Percentiles rank a stretch among this genome's conserved stretches.
phyloP scores from a whole-genome alignment of 305 asterid species.

The Solanum hybrid region DNA sequence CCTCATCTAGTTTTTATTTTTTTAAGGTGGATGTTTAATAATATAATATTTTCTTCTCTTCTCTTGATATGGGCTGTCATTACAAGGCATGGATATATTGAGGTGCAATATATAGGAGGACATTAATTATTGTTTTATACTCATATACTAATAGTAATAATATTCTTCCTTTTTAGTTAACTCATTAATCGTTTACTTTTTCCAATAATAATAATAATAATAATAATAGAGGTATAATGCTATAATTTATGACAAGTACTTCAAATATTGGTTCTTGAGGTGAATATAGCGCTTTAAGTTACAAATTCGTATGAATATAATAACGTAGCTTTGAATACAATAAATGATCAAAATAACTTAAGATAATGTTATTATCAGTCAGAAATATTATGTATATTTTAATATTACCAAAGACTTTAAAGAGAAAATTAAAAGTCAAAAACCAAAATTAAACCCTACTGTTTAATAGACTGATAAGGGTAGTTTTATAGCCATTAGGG shows the following conservation, averaged over 20 bases:
- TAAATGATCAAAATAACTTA: not conserved
- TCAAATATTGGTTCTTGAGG: not conserved
- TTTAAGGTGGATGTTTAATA: not conserved
- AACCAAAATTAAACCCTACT: not conserved
- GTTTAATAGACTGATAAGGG: not conserved
- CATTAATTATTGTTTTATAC: not conserved
- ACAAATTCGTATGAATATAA: not conserved
- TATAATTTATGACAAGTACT: not conserved
- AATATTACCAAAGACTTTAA: not conserved
- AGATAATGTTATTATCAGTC: not conserved
- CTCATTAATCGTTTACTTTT: not conserved
- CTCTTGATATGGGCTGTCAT: slow-evolving; percentile 3
- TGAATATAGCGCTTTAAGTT: not conserved
- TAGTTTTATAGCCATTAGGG: not conserved
- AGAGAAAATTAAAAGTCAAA: not conserved
- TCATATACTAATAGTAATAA: not conserved
- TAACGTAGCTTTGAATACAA: not conserved
- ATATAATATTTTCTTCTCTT: not conserved
- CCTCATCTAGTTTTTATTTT: not conserved
- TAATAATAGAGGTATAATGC: not conserved
- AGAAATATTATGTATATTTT: not conserved
- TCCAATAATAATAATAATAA: not conserved
- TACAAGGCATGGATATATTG: not conserved
- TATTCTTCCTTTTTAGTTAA: not conserved
- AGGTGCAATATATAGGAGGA: not conserved